Base-by-base conservation (phyloP, 164 flowering plant species). In the Piper longum region DNA sequence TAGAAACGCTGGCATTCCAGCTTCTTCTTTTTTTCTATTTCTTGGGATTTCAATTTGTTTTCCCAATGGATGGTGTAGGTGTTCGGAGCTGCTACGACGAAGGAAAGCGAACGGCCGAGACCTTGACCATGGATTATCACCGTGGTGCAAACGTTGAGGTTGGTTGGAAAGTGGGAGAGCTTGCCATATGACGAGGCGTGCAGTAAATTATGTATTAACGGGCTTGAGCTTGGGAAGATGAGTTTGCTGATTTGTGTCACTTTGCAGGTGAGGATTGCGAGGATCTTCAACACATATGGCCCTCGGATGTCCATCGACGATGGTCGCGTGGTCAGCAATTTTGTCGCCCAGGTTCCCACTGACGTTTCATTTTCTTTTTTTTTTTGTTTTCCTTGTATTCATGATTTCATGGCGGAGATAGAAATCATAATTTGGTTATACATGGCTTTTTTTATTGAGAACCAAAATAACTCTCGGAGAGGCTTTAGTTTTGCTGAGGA, bases 271-370 rank as follows among this genome's bases (percentile, higher is more conserved):
- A 85, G 98, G 69, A 91, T 91, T 79, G 98, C 98, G 63, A 77
- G 98, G 72, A 91, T 91, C 65, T 91, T 91, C 59, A 91, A 91
- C 81, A 91, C 98, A 0, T 91, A 91, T 41, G 98, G 98, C 19
- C 98, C 98, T 43, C 75, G 98, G 5, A 91, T 91, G 98, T 85
- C 95, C 78, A 83, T 91, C n/a, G 98, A 91, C 66, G 98, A 91
- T 64, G 98, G 98, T 40, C 95, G 98, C 52, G 98, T 91, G 14
- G 98, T 91, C 13, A 91, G 98, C 70, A 91, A 91, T 57, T 91
- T 91, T 66, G 98, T 91, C 59, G 92, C 98, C 45, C 98, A 91
- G 98, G 98, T 91, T 48, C 16, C 17, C 9, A 48, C 43, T 42
- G 19, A 55, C 43, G 42, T 43, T 12, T 12, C 43, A n/a, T n/a